Evolutionary conservation across 345 rosid species (phyloP), one percentile per base, ranked within the genome.

Genomic region (Populus pruinosa): DNA sequence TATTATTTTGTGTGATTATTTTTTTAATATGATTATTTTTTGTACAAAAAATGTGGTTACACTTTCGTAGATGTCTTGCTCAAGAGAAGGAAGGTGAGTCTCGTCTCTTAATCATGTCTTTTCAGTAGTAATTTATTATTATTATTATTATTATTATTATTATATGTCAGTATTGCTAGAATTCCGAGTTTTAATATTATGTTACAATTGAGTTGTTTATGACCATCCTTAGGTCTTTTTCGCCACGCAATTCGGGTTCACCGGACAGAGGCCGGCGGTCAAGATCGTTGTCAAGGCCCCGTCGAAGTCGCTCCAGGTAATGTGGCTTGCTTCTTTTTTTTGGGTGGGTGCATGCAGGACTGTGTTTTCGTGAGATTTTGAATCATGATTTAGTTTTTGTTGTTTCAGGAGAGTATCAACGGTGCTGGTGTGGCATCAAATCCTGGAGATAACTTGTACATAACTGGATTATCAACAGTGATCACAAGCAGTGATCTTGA

Each of bases 391-490:
- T 6, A 10, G 36, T 43, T 29, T 43, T 49, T 38, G 2, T 66
- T 53, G 64, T 70, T 83, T 14, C 87, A 90, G 91, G 90, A 90
- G 91, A 33, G 36, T 33, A 33, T 33, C 81, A 84, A 82, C 31
- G 88, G 83, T 6, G 82, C 86, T 69, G 78, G 9, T 61, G 87
- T 68, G 62, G 88, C 85, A 44, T 9, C 44, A 33, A 90, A 90
- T 80, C 91, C 92, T 1, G 90, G 94, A 67, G 89, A 89, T 79
- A 90, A 87, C 83, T 79, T 89, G 84, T 90, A 90, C 69, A 90
- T 90, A 17, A 90, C 92, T 8, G 94, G 94, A 49, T 82, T 89
- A 71, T 89, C 92, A 44, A 86, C 92, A 11, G 84, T 92, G 82
- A 83, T 87, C 53, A 86, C 83, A 12, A 21, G 64, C 16, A 70